Conservation (phyloP, 148 eudicot species). For the Fagopyrum tataricum region DNA sequence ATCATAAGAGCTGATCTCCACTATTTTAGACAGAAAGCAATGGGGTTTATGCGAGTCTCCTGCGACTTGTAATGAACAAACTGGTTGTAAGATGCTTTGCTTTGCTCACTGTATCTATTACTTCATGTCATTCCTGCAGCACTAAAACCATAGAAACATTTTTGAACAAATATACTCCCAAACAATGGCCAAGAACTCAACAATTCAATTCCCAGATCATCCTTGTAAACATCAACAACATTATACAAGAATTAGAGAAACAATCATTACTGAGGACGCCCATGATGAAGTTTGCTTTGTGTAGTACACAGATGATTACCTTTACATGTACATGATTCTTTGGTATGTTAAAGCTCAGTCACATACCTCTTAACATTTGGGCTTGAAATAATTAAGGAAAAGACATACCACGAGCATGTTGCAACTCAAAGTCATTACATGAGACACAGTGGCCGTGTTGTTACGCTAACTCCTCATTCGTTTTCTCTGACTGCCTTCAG, state of each 20-base stretch:
- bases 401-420: constrained; percentile 1
- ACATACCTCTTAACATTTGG: constrained; percentile 9
- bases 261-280: constrained; percentile 4
- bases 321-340: constrained; percentile 37
- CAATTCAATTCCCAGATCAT: background rate
- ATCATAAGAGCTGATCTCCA: too few relatives aligned
- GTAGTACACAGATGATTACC: constrained; percentile 27
- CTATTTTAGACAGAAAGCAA: background rate
- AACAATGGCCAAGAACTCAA: background rate
- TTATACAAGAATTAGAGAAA: background rate
- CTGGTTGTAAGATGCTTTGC: background rate
- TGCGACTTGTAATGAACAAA: background rate
- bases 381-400: background rate
- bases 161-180: constrained; percentile 5
- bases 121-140: constrained; percentile 5
- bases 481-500: constrained; percentile 18
- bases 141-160: constrained; percentile 1
- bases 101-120: background rate
- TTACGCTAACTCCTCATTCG: constrained; percentile 13
- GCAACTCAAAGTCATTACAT: constrained; percentile 12
- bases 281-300: background rate
- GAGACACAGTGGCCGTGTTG: background rate
- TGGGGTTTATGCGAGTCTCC: background rate
- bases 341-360: constrained; percentile 8
- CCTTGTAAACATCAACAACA: background rate